Evolutionary conservation across 345 rosid genomes (phyloP).

Genomic region (Brassica nigra): DNA sequence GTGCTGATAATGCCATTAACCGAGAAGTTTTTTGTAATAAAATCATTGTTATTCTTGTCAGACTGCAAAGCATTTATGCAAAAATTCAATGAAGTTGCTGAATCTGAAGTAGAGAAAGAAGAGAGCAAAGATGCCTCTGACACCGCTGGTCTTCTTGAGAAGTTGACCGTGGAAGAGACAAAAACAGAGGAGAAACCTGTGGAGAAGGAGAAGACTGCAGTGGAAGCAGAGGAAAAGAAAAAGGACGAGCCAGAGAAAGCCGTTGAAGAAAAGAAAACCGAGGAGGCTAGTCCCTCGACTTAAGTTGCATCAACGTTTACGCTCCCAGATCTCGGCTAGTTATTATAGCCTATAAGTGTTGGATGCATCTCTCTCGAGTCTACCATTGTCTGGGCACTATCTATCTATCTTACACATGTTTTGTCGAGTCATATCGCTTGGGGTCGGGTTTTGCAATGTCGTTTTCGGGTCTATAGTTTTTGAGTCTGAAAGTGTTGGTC

Average conservation of each 20-base stretch:
- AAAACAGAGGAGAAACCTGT: constrained; percentile 50
- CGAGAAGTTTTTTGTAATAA: neutral
- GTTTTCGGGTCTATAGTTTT: constrained; percentile 33
- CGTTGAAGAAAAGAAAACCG: constrained; percentile 54
- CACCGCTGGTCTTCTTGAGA: constrained; percentile 72
- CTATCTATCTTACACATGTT: constrained; percentile 19
- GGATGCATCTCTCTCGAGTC: constrained; percentile 29
- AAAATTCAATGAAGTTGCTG: constrained; percentile 68
- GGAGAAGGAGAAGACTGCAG: constrained; percentile 42
- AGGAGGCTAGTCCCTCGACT: constrained; percentile 52
- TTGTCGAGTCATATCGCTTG: constrained; percentile 35
- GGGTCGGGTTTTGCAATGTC: constrained; percentile 31
- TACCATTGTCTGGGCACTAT: constrained; percentile 26
- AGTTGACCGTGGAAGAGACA: constrained; percentile 67
- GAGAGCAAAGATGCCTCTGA: constrained; percentile 74
- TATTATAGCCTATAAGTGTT: constrained; percentile 29
- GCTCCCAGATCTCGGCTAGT: constrained; percentile 24
- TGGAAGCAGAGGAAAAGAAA: constrained; percentile 45
- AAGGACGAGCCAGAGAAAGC: constrained; percentile 37
- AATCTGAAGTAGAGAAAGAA: constrained; percentile 58
- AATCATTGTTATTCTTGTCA: constrained; percentile 30
- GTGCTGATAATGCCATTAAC: neutral
- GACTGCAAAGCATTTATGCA: constrained; percentile 92
- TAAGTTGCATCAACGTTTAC: constrained; percentile 34
- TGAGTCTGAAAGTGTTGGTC: constrained; percentile 30